A percentile compares a stretch with the other conserved stretches of the same genome.
phyloP scores from a whole-genome alignment of 2,329 filamentous ascomycete species.

The Claviceps sp. region DNA sequence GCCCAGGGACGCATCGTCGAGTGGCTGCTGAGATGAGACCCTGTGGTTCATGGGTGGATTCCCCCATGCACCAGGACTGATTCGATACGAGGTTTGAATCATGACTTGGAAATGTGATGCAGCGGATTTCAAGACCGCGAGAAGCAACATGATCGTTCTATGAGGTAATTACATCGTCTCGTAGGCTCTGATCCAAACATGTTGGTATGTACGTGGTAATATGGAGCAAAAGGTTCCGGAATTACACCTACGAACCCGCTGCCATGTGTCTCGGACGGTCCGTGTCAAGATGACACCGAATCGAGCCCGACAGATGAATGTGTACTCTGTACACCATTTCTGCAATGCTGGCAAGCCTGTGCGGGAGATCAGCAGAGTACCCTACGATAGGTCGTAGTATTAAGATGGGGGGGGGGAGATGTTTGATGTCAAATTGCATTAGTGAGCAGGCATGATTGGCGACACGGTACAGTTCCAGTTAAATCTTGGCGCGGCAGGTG shows the following conservation, averaged over 20 bases:
- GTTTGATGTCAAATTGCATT: neutral
- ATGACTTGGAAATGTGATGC: neutral
- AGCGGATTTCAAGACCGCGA: neutral
- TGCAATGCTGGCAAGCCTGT: neutral
- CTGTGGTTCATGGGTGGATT: neutral
- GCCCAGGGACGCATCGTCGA: neutral
- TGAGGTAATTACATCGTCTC: neutral
- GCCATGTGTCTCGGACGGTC: neutral
- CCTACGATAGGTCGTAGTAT: neutral
- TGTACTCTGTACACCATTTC: neutral
- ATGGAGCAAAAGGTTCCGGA: too few species aligned
- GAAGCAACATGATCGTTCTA: neutral
- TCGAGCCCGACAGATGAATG: too few species aligned
- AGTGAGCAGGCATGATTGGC: neutral
- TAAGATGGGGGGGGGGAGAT: neutral
- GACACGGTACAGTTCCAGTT: too few species aligned
- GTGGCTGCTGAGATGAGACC: neutral
- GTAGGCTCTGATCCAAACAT: too few species aligned
- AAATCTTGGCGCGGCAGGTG: too few species aligned
- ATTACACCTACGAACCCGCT: too few species aligned
- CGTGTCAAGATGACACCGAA: neutral
- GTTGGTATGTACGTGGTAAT: too few species aligned
- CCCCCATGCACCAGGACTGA: neutral
- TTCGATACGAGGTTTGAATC: neutral
- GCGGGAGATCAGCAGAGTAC: neutral